Evolutionary conservation across 441 rosid genomes (phyloP).

Genomic region (Sinapis alba): DNA sequence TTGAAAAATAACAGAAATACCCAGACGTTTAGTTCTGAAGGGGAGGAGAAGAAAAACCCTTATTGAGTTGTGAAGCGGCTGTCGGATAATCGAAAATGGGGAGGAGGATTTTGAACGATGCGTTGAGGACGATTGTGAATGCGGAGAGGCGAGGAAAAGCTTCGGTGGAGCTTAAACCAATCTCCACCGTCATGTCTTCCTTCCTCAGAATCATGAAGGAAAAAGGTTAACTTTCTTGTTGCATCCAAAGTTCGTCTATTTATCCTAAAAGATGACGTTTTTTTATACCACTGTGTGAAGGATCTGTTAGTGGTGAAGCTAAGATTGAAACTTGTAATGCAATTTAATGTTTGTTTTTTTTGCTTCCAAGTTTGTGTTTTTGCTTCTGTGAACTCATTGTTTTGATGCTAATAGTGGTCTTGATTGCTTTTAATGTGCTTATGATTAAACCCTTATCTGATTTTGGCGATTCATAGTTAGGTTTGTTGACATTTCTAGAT

Average conservation of each 20-base stretch:
- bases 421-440: not conserved
- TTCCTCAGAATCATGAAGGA: constrained; percentile 79
- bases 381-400: not conserved
- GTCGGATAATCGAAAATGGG: constrained; percentile 58
- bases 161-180: constrained; percentile 67
- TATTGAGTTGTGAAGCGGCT: constrained; percentile 10
- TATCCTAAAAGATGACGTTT: not conserved
- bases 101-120: constrained; percentile 78
- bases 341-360: not conserved
- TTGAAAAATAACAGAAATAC: not conserved
- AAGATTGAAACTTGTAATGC: not conserved
- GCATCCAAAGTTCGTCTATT: not conserved
- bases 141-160: constrained; percentile 80
- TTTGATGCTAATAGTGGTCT: not conserved
- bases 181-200: constrained; percentile 77
- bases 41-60: constrained; percentile 7
- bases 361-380: not conserved
- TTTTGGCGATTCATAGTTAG: not conserved
- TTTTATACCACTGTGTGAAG: not conserved
- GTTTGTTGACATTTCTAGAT: not conserved
- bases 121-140: constrained; percentile 75
- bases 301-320: constrained; percentile 4
- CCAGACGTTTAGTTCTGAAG: not conserved
- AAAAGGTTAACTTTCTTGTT: constrained; percentile 48
- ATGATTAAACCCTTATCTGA: not conserved